A percentile compares a stretch with the other conserved stretches of the same genome.
phyloP scores from a whole-genome alignment of 345 rosid species.

The Hibiscus mutabilis region DNA sequence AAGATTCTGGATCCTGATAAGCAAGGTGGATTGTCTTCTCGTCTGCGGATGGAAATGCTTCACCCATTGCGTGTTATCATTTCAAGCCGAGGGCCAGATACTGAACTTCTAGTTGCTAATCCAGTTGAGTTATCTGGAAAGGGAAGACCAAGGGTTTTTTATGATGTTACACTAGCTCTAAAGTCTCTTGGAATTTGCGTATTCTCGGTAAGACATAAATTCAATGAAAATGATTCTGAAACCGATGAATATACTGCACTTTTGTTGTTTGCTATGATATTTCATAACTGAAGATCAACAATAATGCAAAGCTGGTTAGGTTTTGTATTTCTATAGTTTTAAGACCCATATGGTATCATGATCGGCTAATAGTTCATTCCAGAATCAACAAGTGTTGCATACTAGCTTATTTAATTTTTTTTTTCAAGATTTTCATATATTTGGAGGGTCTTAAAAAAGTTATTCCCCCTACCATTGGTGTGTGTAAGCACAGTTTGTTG shows the following conservation, averaged over 20 bases:
- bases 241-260: background rate
- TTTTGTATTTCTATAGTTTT: background rate
- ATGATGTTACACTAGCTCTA: constrained; percentile 64
- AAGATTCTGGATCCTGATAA: constrained; percentile 63
- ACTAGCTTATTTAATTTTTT: background rate
- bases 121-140: constrained; percentile 80
- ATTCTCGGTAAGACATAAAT: constrained; percentile 57
- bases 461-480: too few species aligned
- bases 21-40: constrained; percentile 41
- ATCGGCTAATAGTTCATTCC: background rate
- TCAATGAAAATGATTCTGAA: background rate
- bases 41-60: constrained; percentile 69
- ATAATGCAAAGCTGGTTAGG: background rate
- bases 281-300: background rate
- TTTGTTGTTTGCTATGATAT: background rate
- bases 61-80: constrained; percentile 72
- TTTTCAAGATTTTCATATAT: too few species aligned
- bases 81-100: constrained; percentile 50
- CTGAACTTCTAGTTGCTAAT: constrained; percentile 75
- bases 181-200: constrained; percentile 68
- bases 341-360: background rate
- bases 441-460: too few species aligned
- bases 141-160: constrained; percentile 85
- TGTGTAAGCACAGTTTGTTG: background rate
- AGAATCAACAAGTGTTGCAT: background rate